These are phyloP conservation scores for Ceriops tagal DNA, from an alignment of 345 rosid genomes.

Conservation along the genomic window DNA sequence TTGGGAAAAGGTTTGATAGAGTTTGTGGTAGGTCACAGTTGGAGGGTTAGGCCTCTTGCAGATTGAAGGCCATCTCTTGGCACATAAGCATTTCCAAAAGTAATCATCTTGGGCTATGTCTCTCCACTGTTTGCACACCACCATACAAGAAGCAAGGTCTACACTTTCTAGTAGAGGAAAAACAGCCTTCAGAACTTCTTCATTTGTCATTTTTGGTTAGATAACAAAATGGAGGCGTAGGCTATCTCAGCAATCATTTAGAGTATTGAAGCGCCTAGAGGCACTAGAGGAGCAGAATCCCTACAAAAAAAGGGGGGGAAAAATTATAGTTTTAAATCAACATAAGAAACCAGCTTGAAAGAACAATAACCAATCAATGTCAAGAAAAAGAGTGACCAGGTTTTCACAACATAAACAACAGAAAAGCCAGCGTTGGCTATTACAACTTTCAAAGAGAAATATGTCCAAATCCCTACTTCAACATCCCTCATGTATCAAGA, in stretches of 20 bases:
- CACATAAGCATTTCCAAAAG: constrained; percentile 86
- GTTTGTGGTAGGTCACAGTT: constrained; percentile 57
- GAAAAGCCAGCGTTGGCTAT: not conserved
- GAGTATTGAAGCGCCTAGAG: not conserved
- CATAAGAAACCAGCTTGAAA: not conserved
- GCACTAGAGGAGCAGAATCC: not conserved
- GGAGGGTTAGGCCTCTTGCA: constrained; percentile 70
- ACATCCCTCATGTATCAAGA: too few species aligned
- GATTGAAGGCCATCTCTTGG: constrained; percentile 87
- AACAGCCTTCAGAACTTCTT: constrained; percentile 76
- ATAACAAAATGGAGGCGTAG: constrained; percentile 11
- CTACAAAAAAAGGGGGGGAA: constrained; percentile 8
- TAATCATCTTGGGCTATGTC: constrained; percentile 70
- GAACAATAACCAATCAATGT: not conserved
- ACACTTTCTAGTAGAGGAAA: constrained; percentile 69
- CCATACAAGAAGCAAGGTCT: constrained; percentile 80
- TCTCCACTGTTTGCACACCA: constrained; percentile 82
- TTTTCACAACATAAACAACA: not conserved
- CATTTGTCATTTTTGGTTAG: constrained; percentile 44
- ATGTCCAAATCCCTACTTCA: not conserved
- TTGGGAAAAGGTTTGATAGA: constrained; percentile 60
- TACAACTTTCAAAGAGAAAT: not conserved
- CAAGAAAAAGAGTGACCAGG: not conserved
- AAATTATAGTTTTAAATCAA: constrained; percentile 10
- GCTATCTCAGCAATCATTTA: constrained; percentile 16